Evolutionary conservation across 2,329 filamentous ascomycete genomes (phyloP).

Genomic region (Colletotrichum tropicicola): DNA sequence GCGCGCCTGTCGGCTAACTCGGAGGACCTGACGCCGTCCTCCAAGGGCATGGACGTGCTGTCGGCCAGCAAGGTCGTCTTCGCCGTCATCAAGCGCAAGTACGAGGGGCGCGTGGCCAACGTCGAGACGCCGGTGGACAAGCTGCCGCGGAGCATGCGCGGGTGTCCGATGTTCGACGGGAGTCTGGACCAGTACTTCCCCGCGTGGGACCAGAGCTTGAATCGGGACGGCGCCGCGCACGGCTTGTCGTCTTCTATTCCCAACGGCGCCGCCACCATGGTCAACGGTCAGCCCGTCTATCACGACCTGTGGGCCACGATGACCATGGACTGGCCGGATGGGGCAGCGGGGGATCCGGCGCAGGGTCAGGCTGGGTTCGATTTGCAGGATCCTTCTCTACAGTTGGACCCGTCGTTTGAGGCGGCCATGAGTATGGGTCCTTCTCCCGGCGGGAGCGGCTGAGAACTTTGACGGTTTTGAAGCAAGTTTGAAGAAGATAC

Average conservation of each 20-base stretch:
- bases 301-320: slow-evolving; percentile 59
- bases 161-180: slow-evolving; percentile 62
- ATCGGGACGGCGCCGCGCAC: background rate
- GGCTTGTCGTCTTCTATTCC: background rate
- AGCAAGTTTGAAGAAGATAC: no score
- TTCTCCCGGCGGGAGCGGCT: background rate
- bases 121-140: slow-evolving; percentile 36
- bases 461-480: no score
- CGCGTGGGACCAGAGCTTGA: slow-evolving; percentile 52
- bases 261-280: slow-evolving; percentile 10
- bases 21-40: slow-evolving; percentile 34
- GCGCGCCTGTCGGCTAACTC: slow-evolving; percentile 40
- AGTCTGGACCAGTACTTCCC: slow-evolving; percentile 56
- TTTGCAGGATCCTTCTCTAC: background rate
- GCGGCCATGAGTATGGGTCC: background rate
- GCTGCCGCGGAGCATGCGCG: slow-evolving; percentile 32
- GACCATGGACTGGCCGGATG: slow-evolving; percentile 54
- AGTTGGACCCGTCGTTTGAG: slow-evolving; percentile 7
- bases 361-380: background rate
- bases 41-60: slow-evolving; percentile 49
- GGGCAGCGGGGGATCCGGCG: background rate
- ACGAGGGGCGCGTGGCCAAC: slow-evolving; percentile 47
- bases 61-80: slow-evolving; percentile 57
- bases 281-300: slow-evolving; percentile 38
- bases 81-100: slow-evolving; percentile 55